Base-by-base conservation (phyloP, 1,284 basidiomycete species). In the Ustilago cynodontis region DNA sequence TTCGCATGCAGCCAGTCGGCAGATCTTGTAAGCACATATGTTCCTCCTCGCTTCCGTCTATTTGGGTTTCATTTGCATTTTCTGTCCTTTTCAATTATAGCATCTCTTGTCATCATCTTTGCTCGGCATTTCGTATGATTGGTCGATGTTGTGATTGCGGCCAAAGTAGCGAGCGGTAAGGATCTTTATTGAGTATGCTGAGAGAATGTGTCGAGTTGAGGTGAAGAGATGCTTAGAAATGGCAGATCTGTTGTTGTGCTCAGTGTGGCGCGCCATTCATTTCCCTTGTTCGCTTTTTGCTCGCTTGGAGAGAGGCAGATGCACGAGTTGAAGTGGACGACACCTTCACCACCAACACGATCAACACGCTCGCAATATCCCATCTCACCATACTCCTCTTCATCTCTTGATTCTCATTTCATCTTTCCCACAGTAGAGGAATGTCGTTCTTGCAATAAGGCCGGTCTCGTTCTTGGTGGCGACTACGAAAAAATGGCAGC, bases 1-100 rank as follows among this genome's bases (percentile, higher is more conserved):
- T 7, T 52, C 52, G 3, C 58, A 64, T 35, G 61, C 61, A 5
- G 61, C 67, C 1, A 37, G 57, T 18, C 59, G 61, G 61, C 65
- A 63, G 56, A 66, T 71, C 49, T 26, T 66, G 8, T 71, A 51
- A 39, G 10, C 43, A 33, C 26, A 37, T n/a, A 26, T 3, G n/a
- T 8, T n/a, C 16, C n/a, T 29, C 14, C 11, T 50, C 28, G 45
- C 49, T 61, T 37, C n/a, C n/a, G n/a, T n/a, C n/a, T 24, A 51
- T 56, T 47, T 29, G 1, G 47, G 13, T 20, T 45, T 4, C 18
- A 45, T 28, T 29, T 47, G 24, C 54, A 31, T 29, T 31, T 29
- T 31, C 26, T 18, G 29, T 47, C 31, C 39, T 18, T 39, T 16
- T 55, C 22, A 39, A 33, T 53, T 31, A 33, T 33, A 31, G 51